Base-by-base conservation (phyloP, 768 basidiomycete genomes). In the Rhizopogon vinicolor region DNA sequence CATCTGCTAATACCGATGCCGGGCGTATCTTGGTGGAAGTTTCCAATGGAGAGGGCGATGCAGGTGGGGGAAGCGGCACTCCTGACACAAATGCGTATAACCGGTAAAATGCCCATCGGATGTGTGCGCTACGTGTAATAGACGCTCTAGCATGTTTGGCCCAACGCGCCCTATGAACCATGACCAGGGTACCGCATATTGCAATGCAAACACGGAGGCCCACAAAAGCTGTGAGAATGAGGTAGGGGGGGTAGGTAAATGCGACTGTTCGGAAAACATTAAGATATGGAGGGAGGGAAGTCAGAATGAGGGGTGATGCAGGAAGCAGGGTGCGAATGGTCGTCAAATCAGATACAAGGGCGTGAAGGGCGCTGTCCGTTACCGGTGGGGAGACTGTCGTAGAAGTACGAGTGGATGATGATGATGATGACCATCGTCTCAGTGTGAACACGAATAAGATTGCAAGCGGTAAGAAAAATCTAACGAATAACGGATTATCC, bases 111-210 rank as follows among this genome's bases (percentile, higher is more conserved):
- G 75, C 63, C 82, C 86, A 85, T 62, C 89, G 82, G 64, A 87
- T 66, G 73, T 86, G 82, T 22, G 87, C 84, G 63, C 83, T 86
- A 50, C 83, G 77, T 70, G 80, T 78, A 61, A 93, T 71, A 9
- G 77, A 75, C 5, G 75, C 68, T 53, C 82, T 78, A 54, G 85
- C 72, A 54, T 82, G 72, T 50, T 65, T 67, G 0, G 79, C 83
- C 82, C 87, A 91, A 12, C 85, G 85, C 0, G 91, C 86, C 51
- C 83, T 81, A 72, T 82, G 83, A 16, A 78, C 77, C 51, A 91
- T 69, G 8, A 85, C 2, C 53, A 83, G 33, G 7, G 86, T 81
- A 31, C 90, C 88, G 1, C 68, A 51, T 56, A 87, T 58, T 29
- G 81, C 88, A 43, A 87, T 58, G 42, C 87, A 68, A 61, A 90